These are phyloP conservation scores for Aspergillus persii DNA, from an alignment of 2,329 filamentous ascomycete genomes.

Conservation along the genomic window DNA sequence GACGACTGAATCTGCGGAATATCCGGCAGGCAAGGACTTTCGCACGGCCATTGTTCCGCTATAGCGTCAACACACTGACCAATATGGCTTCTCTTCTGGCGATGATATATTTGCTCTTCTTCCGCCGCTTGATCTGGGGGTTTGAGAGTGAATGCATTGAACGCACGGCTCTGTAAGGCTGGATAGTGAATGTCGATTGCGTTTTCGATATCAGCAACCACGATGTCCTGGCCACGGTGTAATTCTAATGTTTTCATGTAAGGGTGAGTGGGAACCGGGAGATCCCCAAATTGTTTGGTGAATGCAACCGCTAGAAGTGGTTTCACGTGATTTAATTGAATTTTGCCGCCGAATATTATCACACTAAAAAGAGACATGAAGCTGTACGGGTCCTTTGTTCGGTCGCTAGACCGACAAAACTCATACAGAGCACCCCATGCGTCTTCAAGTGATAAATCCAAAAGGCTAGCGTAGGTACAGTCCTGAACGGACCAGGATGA, in stretches of 20 bases:
- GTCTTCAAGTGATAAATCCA: conserved; percentile 7
- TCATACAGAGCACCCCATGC: conserved; percentile 17
- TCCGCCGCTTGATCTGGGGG: not conserved
- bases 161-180: too few species aligned
- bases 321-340: conserved; percentile 1
- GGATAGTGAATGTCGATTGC: conserved; percentile 7
- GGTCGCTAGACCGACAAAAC: conserved; percentile 10
- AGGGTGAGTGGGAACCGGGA: conserved; percentile 1
- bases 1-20: not conserved
- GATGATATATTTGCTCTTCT: not conserved
- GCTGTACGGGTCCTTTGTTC: conserved; percentile 11
- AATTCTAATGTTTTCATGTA: not conserved
- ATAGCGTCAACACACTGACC: not conserved
- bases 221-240: not conserved
- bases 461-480: conserved; percentile 4
- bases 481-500: not conserved
- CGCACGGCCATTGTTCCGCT: conserved; percentile 4
- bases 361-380: conserved; percentile 20
- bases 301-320: conserved; percentile 13
- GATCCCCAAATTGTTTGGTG: conserved; percentile 6
- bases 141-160: not conserved
- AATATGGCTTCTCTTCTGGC: not conserved
- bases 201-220: not conserved
- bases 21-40: not conserved
- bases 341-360: conserved; percentile 12